phyloP scores from a whole-genome alignment of 495 filamentous ascomycete genomes.

The Bacidia gigantensis region DNA sequence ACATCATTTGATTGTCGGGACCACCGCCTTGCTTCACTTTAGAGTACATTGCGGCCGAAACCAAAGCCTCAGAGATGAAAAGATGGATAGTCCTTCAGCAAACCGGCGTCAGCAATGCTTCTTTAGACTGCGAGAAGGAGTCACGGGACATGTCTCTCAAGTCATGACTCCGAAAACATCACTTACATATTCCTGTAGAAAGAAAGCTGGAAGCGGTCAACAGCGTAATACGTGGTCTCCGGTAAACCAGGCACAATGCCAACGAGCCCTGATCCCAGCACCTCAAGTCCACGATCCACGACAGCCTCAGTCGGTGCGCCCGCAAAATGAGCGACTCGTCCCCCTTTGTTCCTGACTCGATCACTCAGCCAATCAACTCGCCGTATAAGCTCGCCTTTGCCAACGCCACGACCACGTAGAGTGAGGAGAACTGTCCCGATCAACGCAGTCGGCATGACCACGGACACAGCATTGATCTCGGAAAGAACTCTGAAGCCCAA shows the following conservation, averaged over 20 bases:
- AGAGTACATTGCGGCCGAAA: conserved; percentile 80
- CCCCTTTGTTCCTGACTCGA: conserved; percentile 70
- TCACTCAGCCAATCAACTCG: conserved; percentile 83
- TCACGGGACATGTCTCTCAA: too few relatives aligned
- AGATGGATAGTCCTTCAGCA: conserved; percentile 93
- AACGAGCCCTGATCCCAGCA: conserved; percentile 77
- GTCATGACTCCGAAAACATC: too few relatives aligned
- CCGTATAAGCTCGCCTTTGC: conserved; percentile 68
- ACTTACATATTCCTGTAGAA: conserved; percentile 99
- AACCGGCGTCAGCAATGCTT: too few relatives aligned
- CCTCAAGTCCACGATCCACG: conserved; percentile 81
- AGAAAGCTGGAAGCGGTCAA: conserved; percentile 89
- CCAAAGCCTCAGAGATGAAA: conserved; percentile 82
- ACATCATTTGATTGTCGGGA: conserved; percentile 62
- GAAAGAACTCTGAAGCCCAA: conserved; percentile 82
- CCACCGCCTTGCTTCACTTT: conserved; percentile 80
- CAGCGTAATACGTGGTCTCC: conserved; percentile 83
- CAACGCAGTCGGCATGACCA: conserved; percentile 93
- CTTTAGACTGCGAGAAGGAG: too few relatives aligned
- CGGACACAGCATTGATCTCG: conserved; percentile 89
- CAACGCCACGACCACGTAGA: conserved; percentile 81
- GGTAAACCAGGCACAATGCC: conserved; percentile 62
- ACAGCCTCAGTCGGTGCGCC: conserved; percentile 60
- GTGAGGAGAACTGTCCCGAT: conserved; percentile 91
- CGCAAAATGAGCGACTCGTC: conserved; percentile 86